Base-by-base conservation (phyloP, 1,284 basidiomycete genomes). In the Afroboletus lepidellus region DNA sequence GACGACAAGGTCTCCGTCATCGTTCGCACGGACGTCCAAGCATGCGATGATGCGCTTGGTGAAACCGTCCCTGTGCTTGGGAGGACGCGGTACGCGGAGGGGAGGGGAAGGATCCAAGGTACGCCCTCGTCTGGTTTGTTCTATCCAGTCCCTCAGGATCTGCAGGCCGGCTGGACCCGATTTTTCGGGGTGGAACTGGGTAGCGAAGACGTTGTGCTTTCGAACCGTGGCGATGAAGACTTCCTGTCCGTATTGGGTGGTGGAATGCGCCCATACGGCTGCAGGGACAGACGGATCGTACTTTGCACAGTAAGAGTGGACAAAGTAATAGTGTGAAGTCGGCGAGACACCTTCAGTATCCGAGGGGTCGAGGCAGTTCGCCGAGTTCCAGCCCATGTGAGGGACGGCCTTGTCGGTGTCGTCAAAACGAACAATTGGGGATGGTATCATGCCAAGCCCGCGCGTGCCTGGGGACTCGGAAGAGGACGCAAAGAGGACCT, bases 141-240 rank as follows among this genome's bases (percentile, higher is more conserved):
- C 78, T 48, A 99, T 78, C 97, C 97, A 99, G 24, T 84, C 76
- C 46, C 82, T 79, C 36, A 99, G 77, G 41, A 98, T 78, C 41
- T 80, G 78, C 41, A 99, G 79, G 13, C 97, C 97, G 1, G 93
- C 92, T n/a, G 78, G 74, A 15, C 97, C 96, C 3, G 93, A 96
- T 74, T 99, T 99, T 71, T 99, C 97, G 9, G 97, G 97, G 74
- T 99, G 97, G 75, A 98, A 99, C 71, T 99, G 97, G 16, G 90
- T 91, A 18, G 84, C 97, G 69, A 96, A 98, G 47, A 98, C 82
- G 69, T 96, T 98, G 36, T 83, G 86, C 59, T 83, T 85, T 62
- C 86, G 85, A 13, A 99, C 84, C 8, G 85, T 83, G 16, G 94
- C 91, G 53, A 98, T 76, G 72, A 98, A 99, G n/a, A 90, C 73